phyloP scores from a whole-genome alignment of 2,329 filamentous ascomycete species.

The Diaporthe sp. region DNA sequence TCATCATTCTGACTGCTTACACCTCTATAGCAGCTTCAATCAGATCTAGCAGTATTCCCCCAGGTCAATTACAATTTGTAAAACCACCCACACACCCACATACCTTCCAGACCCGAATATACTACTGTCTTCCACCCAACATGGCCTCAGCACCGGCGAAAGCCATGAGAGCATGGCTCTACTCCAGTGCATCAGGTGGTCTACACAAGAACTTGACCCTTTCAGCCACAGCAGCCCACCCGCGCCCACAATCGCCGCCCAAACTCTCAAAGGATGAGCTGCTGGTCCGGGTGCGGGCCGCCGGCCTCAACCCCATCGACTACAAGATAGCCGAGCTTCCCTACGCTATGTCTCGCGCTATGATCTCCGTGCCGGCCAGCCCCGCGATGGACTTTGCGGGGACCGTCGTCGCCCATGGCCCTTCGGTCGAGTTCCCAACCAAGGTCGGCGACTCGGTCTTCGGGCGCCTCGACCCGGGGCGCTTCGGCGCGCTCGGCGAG shows the following conservation, averaged over 20 bases:
- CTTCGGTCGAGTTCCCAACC: constrained; percentile 48
- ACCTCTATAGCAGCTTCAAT: background rate
- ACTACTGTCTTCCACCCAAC: background rate
- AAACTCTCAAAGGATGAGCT: constrained; percentile 46
- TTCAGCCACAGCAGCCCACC: constrained; percentile 9
- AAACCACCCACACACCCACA: background rate
- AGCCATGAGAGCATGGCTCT: constrained; percentile 25
- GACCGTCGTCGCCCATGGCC: constrained; percentile 54
- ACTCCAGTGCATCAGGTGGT: constrained; percentile 2
- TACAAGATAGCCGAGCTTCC: constrained; percentile 71
- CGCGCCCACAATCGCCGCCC: constrained; percentile 11
- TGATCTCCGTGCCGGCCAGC: constrained; percentile 58
- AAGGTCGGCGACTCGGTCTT: constrained; percentile 60
- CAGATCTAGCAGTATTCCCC: background rate
- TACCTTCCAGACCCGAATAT: background rate
- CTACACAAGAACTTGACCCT: constrained; percentile 17
- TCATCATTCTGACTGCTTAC: background rate
- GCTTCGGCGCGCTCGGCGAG: constrained; percentile 55
- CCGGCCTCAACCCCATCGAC: constrained; percentile 73
- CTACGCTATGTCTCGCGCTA: constrained; percentile 52
- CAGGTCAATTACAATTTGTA: background rate
- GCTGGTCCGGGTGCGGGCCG: constrained; percentile 67
- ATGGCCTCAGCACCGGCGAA: constrained; percentile 7
- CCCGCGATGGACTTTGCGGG: constrained; percentile 66
- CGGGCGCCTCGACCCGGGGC: constrained; percentile 51